Percentiles rank a stretch among this genome's conserved stretches.
These are phyloP conservation scores for Cladosporium sp. DNA, from an alignment of 2,329 filamentous ascomycete species.

Conservation along the genomic window DNA sequence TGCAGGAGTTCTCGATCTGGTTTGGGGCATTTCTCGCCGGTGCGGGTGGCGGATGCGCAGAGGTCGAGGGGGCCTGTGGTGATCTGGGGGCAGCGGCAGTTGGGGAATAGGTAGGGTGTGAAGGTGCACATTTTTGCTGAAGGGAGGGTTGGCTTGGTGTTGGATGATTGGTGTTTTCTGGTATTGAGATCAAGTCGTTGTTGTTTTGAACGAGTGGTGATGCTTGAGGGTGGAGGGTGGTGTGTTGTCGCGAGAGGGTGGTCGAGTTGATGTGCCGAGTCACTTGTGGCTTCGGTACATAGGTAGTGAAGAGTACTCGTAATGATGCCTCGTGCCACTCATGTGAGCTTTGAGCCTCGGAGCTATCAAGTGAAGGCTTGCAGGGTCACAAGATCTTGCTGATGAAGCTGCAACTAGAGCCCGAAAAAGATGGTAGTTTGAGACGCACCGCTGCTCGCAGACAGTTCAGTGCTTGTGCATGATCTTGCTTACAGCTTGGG, in stretches of 20 bases:
- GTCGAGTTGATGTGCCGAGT: not conserved
- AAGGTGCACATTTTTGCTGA: conserved; percentile 15
- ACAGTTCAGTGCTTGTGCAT: not conserved
- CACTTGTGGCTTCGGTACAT: not conserved
- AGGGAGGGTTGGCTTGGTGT: not conserved
- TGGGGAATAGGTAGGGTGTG: conserved; percentile 2
- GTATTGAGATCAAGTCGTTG: not conserved
- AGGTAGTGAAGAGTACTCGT: not conserved
- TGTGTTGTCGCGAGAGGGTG: not conserved
- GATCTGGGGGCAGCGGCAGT: not conserved
- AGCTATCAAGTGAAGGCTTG: not conserved
- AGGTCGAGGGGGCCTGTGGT: not conserved
- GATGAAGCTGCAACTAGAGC: rapidly evolving
- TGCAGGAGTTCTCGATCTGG: not conserved
- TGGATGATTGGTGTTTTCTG: not conserved
- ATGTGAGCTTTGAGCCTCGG: not conserved
- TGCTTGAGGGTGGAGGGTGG: not conserved
- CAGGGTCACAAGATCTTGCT: not conserved
- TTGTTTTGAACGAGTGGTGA: not conserved
- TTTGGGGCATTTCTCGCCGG: not conserved
- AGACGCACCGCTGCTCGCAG: not conserved
- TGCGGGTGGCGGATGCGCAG: not conserved
- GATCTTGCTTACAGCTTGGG: not conserved
- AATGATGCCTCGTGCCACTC: not conserved
- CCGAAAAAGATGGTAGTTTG: not conserved